Percentiles rank a stretch among this genome's conserved stretches.
Conservation (phyloP, 2,329 filamentous ascomycete genomes). For the Phoma sp. region DNA sequence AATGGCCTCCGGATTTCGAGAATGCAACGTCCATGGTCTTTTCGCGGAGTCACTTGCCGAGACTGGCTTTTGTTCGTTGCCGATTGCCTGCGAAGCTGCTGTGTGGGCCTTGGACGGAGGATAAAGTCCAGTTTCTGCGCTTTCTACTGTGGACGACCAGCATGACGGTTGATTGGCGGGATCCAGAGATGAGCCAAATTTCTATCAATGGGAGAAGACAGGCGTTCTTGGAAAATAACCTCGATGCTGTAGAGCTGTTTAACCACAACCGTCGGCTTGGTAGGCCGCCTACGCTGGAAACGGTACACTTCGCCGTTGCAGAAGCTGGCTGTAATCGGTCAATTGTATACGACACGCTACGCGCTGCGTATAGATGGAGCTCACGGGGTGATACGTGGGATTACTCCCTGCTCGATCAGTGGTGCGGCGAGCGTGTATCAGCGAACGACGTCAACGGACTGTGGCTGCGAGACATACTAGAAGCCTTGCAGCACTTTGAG, state of each 20-base stretch:
- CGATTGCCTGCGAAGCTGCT: conserved; percentile 41
- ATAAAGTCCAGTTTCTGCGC: conserved; percentile 39
- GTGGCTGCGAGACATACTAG: conserved; percentile 38
- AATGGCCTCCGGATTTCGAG: conserved; percentile 42
- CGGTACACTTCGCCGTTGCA: conserved; percentile 35
- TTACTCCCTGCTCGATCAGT: conserved; percentile 28
- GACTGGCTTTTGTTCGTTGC: conserved; percentile 35
- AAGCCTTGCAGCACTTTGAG: conserved; percentile 21
- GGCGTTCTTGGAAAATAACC: conserved; percentile 35
- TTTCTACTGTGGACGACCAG: conserved; percentile 41
- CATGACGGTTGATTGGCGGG: conserved; percentile 42
- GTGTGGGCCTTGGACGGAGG: conserved; percentile 32
- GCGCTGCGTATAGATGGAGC: conserved; percentile 27
- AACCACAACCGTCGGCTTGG: conserved; percentile 43
- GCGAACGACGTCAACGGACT: conserved; percentile 31
- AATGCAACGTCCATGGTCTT: conserved; percentile 39
- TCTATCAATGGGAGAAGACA: conserved; percentile 28
- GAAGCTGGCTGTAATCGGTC: conserved; percentile 40
- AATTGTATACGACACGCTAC: conserved; percentile 41
- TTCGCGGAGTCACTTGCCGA: conserved; percentile 35
- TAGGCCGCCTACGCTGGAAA: conserved; percentile 28
- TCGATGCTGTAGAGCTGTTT: conserved; percentile 44
- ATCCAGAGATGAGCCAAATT: conserved; percentile 16
- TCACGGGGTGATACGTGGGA: conserved; percentile 19
- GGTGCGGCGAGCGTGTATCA: conserved; percentile 32